Percentiles rank a stretch among this genome's conserved stretches.
Evolutionary conservation across 139 green algal genomes (phyloP).

Genomic region (Zygnema cylindricum): DNA sequence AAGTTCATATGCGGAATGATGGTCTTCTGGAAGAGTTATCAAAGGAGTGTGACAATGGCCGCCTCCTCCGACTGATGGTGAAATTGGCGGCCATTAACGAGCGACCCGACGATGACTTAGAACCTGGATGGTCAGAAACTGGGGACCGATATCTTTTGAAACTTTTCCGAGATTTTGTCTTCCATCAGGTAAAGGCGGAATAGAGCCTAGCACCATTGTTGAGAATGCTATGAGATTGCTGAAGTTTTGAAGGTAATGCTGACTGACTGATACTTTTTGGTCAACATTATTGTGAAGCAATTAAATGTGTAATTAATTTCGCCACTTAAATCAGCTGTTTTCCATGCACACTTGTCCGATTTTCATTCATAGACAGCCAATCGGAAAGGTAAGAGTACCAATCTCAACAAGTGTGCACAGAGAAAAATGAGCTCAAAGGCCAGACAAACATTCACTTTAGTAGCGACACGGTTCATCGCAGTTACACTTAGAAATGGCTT

Average conservation of each 20-base stretch:
- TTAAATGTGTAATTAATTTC: background rate
- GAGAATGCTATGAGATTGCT: background rate
- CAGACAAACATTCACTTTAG: too few species aligned
- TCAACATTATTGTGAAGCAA: background rate
- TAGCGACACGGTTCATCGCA: too few species aligned
- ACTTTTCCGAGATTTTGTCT: slow-evolving; percentile 89
- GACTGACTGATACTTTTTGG: background rate
- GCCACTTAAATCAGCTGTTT: background rate
- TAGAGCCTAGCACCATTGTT: too few species aligned
- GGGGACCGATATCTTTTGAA: slow-evolving; percentile 88
- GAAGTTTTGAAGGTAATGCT: background rate
- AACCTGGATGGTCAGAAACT: slow-evolving; percentile 74
- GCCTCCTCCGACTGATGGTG: slow-evolving; percentile 82
- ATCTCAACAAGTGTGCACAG: too few species aligned
- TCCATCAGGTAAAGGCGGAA: slow-evolving; percentile 66
- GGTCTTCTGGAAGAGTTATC: slow-evolving; percentile 73
- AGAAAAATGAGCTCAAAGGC: too few species aligned
- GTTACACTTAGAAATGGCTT: too few species aligned
- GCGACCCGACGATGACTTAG: slow-evolving; percentile 68
- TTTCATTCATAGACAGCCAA: too few species aligned
- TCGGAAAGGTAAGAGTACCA: too few species aligned
- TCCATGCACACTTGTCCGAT: background rate
- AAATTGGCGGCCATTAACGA: slow-evolving; percentile 84
- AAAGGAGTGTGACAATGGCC: slow-evolving; percentile 88
- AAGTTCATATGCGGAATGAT: slow-evolving; percentile 24